Base-by-base conservation (phyloP, 371 early-diverging fungal genomes). In the Neoconidiobolus thromboides region DNA sequence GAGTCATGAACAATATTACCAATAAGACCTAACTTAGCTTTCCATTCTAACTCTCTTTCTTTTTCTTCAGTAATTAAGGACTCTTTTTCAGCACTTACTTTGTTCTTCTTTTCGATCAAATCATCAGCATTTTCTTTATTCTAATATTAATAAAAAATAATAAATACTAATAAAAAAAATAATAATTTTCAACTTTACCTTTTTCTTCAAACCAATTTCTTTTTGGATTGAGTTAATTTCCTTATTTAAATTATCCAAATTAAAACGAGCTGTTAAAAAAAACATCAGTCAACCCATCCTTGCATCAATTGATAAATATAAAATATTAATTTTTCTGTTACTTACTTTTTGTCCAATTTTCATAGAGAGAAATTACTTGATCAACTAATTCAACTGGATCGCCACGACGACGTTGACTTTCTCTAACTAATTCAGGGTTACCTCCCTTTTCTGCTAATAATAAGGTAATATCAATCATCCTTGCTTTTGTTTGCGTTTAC, bases 1-100 rank as follows among this genome's bases (percentile, higher is more conserved):
- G 83, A 82, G 58, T 85, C 76, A 68, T 98, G 96, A 9, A 99
- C 93, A 65, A 98, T 71, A 79, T 99, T 99, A 61, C 99, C 99
- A 59, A 99, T 76, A 4, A 70, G 68, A 56, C 64, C 69, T 55
- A 98, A 75, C 73, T 83, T 88, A 41, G 64, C 67, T 67, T 78
- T 77, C 71, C 88, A 80, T 2, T 67, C 63, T 42, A 64, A 70
- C 64, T 91, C 89, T 65, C 80, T 79, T 55, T 75, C 84, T 71
- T 89, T 89, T 64, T 82, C 79, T 64, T 79, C 72, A 36, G 75
- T 75, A 36, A 74, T 71, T 59, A 89, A 70, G 12, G 66, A 71
- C 49, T 74, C 84, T 72, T 92, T 89, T 64, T 84, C 77, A 61
- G 74, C 75, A 62, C 81, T 80, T 39, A 86, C 71, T 43, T 72